Conservation (phyloP, 2,329 filamentous ascomycete species). For the Diplodia sapinea region DNA sequence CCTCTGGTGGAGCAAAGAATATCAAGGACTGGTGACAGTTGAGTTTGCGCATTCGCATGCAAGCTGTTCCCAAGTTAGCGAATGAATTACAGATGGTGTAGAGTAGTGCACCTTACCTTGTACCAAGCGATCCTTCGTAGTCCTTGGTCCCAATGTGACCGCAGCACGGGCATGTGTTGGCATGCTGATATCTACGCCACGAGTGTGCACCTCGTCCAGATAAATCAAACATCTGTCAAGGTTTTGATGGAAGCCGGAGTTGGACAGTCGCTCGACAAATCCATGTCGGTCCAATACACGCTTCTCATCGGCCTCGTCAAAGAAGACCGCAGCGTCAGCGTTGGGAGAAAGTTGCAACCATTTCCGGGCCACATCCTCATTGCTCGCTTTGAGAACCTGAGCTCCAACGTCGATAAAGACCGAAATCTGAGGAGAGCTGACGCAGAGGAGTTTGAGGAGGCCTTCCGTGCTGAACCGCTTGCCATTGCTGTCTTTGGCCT, state of each 20-base stretch:
- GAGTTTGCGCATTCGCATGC: constrained; percentile 24
- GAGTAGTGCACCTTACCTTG: constrained; percentile 60
- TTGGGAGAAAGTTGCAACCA: constrained; percentile 56
- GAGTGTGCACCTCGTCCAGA: constrained; percentile 72
- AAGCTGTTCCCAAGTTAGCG: background rate
- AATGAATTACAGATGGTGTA: constrained; percentile 51
- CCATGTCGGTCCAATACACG: constrained; percentile 59
- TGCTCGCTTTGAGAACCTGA: constrained; percentile 66
- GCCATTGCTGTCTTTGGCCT: constrained; percentile 43
- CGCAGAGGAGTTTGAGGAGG: constrained; percentile 54
- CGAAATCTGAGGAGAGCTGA: background rate
- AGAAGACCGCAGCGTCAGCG: constrained; percentile 57
- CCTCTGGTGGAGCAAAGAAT: constrained; percentile 49
- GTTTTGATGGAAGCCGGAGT: constrained; percentile 63
- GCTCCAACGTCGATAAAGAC: constrained; percentile 76
- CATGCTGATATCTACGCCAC: constrained; percentile 71
- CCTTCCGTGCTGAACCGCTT: background rate
- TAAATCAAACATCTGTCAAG: constrained; percentile 68
- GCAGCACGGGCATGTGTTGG: constrained; percentile 65
- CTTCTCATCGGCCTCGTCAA: constrained; percentile 62
- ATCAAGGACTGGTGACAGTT: constrained; percentile 52
- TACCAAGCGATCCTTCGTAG: constrained; percentile 72
- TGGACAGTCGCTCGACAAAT: constrained; percentile 56
- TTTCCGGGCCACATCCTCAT: constrained; percentile 50
- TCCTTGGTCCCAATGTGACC: constrained; percentile 67